Conservation (phyloP, 2,329 filamentous ascomycete genomes). For the Fusarium mangiferae region DNA sequence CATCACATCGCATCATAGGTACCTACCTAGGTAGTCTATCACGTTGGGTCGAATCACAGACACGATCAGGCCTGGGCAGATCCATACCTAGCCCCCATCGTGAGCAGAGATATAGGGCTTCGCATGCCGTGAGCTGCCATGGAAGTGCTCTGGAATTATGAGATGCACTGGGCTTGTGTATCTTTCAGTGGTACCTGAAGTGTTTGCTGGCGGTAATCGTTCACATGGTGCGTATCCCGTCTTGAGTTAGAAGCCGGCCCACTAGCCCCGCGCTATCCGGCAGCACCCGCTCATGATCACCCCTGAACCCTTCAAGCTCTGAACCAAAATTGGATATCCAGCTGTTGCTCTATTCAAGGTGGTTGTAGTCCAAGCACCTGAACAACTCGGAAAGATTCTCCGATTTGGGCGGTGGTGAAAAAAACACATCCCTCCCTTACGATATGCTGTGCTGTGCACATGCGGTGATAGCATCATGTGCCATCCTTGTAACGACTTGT, state of each 20-base stretch:
- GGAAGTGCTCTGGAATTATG: conserved; percentile 20
- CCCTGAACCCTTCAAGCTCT: conserved; percentile 34
- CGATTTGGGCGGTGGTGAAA: neutral
- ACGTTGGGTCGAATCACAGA: conserved; percentile 12
- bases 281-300: conserved; percentile 37
- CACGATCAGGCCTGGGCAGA: neutral
- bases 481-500: conserved; percentile 25
- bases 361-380: neutral
- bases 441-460: neutral
- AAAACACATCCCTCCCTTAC: neutral
- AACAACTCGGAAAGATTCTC: neutral
- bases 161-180: conserved; percentile 11
- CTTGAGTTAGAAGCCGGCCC: conserved; percentile 24
- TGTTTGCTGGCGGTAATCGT: conserved; percentile 1
- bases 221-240: conserved; percentile 1
- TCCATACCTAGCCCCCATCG: neutral
- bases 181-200: conserved; percentile 11
- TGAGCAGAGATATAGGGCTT: conserved; percentile 1
- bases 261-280: conserved; percentile 41
- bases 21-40: conserved; percentile 12
- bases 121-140: neutral
- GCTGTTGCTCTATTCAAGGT: neutral
- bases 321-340: conserved; percentile 14
- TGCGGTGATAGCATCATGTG: conserved; percentile 21
- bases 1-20: conserved; percentile 24